These are phyloP conservation scores for Cladosporium sp. DNA, from an alignment of 2,329 filamentous ascomycete species.

Conservation along the genomic window DNA sequence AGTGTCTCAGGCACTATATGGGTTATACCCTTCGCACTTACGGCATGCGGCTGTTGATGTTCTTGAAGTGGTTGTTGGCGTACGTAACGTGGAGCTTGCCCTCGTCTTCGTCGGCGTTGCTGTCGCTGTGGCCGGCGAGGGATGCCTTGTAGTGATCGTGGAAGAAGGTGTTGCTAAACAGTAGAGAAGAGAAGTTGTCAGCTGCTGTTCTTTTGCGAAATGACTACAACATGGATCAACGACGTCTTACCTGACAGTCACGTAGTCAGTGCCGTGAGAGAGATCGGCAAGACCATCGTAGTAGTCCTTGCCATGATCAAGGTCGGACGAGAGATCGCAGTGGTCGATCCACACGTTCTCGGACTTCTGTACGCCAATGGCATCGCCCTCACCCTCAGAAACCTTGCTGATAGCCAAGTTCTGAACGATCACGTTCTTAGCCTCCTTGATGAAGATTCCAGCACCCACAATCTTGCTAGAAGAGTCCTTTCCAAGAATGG, in stretches of 20 bases:
- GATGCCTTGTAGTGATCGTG: slow-evolving; percentile 62
- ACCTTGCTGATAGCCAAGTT: slow-evolving; percentile 54
- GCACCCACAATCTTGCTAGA: slow-evolving; percentile 41
- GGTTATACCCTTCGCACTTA: neutral
- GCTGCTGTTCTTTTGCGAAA: slow-evolving; percentile 25
- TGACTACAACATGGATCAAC: slow-evolving; percentile 30
- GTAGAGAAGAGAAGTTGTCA: neutral
- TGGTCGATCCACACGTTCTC: slow-evolving; percentile 64
- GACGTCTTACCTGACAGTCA: slow-evolving; percentile 47
- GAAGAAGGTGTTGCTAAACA: slow-evolving; percentile 36
- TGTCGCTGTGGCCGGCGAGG: slow-evolving; percentile 58
- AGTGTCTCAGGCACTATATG: neutral
- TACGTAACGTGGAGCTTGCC: slow-evolving; percentile 62
- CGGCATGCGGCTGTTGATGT: slow-evolving; percentile 61
- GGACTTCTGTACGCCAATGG: slow-evolving; percentile 46
- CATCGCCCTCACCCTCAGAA: slow-evolving; percentile 44
- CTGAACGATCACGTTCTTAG: slow-evolving; percentile 53
- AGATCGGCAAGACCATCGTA: slow-evolving; percentile 65
- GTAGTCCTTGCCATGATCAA: slow-evolving; percentile 61
- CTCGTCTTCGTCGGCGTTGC: slow-evolving; percentile 54
- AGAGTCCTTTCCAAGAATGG: slow-evolving; percentile 48
- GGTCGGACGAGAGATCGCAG: slow-evolving; percentile 59
- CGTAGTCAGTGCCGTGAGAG: slow-evolving; percentile 59
- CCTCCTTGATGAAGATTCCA: slow-evolving; percentile 46
- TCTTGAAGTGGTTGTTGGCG: slow-evolving; percentile 62